These are phyloP conservation scores for Gloeopeniophorella convolvens DNA, from an alignment of 768 basidiomycete genomes.

Conservation along the genomic window DNA sequence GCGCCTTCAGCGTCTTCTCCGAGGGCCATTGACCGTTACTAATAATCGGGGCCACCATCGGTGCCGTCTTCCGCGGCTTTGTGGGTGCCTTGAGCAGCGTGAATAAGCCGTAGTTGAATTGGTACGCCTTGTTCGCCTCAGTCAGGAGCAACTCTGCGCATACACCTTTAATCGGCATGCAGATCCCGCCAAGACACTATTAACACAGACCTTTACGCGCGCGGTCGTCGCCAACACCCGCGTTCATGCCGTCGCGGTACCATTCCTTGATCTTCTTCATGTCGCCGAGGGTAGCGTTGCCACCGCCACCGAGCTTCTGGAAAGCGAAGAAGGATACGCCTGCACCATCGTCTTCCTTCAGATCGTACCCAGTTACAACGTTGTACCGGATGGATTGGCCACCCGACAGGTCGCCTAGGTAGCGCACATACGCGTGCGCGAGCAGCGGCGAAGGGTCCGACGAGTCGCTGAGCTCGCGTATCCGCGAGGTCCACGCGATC, in stretches of 20 bases:
- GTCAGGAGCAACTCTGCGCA: slow-evolving; percentile 27
- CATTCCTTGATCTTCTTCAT: slow-evolving; percentile 71
- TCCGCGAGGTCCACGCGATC: slow-evolving; percentile 44
- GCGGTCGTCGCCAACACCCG: slow-evolving; percentile 29
- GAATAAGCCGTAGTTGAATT: slow-evolving; percentile 32
- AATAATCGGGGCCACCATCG: neutral
- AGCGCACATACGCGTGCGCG: slow-evolving; percentile 78
- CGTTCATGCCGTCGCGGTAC: slow-evolving; percentile 45
- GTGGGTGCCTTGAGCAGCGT: slow-evolving; percentile 24
- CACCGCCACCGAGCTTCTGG: slow-evolving; percentile 43
- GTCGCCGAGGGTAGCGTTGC: slow-evolving; percentile 45
- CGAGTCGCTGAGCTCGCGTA: slow-evolving; percentile 41
- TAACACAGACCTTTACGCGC: slow-evolving; percentile 27
- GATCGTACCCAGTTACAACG: slow-evolving; percentile 53
- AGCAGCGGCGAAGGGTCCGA: slow-evolving; percentile 48
- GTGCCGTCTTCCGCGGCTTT: slow-evolving; percentile 4
- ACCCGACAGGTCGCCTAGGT: slow-evolving; percentile 75
- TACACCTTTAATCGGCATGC: neutral
- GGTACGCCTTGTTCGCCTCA: slow-evolving; percentile 32
- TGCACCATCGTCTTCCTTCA: slow-evolving; percentile 44
- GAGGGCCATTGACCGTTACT: too few species aligned
- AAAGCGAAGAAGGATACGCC: slow-evolving; percentile 68
- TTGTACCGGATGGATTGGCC: slow-evolving; percentile 64
- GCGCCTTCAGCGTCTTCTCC: neutral
- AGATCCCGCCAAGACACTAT: neutral